Base-by-base conservation (phyloP, 306 rosid genomes). In the Dalbergia oliveri region DNA sequence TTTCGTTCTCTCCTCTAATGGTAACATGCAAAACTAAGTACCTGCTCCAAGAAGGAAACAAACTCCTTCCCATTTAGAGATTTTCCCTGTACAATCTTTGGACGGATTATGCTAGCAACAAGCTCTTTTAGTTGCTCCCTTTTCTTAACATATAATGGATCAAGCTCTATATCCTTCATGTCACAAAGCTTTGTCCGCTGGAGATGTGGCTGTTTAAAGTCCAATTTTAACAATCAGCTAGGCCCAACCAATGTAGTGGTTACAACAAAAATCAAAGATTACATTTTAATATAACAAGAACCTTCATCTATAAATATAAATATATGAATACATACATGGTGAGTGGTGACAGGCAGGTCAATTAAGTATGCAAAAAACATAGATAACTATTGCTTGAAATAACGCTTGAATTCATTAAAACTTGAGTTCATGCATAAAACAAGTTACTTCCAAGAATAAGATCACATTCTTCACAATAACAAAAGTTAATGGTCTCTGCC, bases 121-220 rank as follows among this genome's bases (percentile, higher is more conserved):
- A 95, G 84, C 81, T 89, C 86, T 85, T 95, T 95, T 79, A 95
- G 73, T 80, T 88, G 82, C 66, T 95, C 98, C 86, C 97, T 90
- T 84, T 71, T 93, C 76, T 81, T 76, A 43, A 95, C 92, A 87
- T 95, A 95, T 44, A 76, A 19, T 4, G 86, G 91, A 73, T 95
- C 99, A 44, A 95, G 98, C 63, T 91, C 99, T 45, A 63, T 76
- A 82, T 95, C 99, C 77, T 93, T 90, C 98, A 95, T 79, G 62
- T 95, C 99, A 83, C 99, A 95, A 69, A 95, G 99, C 86, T 91
- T 93, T 66, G 98, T 95, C 85, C 99, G 91, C 80, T 84, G 88
- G 78, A 95, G 87, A 88, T 95, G 99, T 76, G 99, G 99, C 99
- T 94, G 92, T 89, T 54, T 53, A 68, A 81, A 58, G 66, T 83